These are phyloP conservation scores for Carex cristatella DNA, from an alignment of 176 grass and related monocot species.

Conservation along the genomic window DNA sequence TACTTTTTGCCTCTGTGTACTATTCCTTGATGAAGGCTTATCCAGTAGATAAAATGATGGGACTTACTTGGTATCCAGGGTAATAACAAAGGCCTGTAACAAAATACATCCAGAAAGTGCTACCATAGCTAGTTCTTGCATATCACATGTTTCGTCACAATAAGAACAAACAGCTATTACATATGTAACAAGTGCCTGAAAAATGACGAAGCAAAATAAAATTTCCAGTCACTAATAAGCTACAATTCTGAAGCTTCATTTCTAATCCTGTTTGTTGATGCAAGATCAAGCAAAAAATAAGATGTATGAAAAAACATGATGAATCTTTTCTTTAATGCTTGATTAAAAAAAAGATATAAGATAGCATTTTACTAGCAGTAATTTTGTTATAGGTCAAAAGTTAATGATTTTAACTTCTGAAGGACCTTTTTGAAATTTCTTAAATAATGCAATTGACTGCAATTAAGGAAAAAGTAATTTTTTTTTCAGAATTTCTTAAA, in stretches of 20 bases:
- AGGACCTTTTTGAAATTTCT: neutral
- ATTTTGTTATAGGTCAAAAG: neutral
- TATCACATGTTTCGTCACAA: conserved; percentile 72
- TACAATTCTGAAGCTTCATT: neutral
- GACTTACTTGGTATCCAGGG: conserved; percentile 73
- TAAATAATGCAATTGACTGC: neutral
- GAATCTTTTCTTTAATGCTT: neutral
- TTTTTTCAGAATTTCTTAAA: neutral
- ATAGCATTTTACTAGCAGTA: neutral
- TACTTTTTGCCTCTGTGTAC: neutral
- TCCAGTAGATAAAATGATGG: neutral
- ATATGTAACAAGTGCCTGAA: conserved; percentile 72
- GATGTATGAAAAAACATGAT: neutral
- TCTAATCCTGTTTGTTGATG: neutral
- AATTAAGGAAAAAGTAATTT: neutral
- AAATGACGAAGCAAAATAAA: conserved; percentile 23
- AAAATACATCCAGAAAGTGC: conserved; percentile 88
- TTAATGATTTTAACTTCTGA: neutral
- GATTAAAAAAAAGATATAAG: neutral
- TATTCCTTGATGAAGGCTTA: neutral
- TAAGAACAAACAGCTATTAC: conserved; percentile 53
- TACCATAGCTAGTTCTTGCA: conserved; percentile 83
- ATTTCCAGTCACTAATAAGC: neutral
- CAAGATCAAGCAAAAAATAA: neutral
- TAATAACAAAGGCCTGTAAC: conserved; percentile 91